Evolutionary conservation across 805 yeast species (phyloP).

Genomic region (Barnettozyma sp.): DNA sequence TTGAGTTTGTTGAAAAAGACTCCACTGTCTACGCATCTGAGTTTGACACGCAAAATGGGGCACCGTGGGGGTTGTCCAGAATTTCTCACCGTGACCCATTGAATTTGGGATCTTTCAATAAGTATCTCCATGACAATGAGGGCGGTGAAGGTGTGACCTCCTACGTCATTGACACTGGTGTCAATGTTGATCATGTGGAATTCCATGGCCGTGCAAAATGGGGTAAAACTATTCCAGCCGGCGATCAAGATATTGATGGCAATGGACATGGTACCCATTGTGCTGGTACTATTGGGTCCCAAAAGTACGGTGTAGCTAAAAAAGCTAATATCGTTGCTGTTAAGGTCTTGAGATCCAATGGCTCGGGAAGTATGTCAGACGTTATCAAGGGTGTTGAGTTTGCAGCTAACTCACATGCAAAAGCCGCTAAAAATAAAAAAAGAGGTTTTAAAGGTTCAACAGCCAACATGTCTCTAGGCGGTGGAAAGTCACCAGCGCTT

Average conservation of each 20-base stretch:
- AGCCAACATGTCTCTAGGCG: conserved; percentile 92
- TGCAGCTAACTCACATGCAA: conserved; percentile 67
- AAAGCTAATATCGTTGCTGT: conserved; percentile 73
- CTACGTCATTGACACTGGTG: conserved; percentile 87
- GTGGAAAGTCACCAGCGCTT: conserved; percentile 83
- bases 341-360: conserved; percentile 75
- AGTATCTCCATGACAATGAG: conserved; percentile 61
- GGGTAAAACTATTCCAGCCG: conserved; percentile 77
- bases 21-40: conserved; percentile 60
- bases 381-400: conserved; percentile 80
- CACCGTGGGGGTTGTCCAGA: conserved; percentile 94
- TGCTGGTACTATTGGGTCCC: conserved; percentile 91
- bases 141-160: conserved; percentile 84
- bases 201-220: conserved; percentile 79
- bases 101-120: conserved; percentile 62
- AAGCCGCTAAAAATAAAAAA: conserved; percentile 42
- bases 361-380: conserved; percentile 79
- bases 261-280: conserved; percentile 96
- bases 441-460: conserved; percentile 78
- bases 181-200: conserved; percentile 66
- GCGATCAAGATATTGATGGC: conserved; percentile 68
- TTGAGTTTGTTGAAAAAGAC: conserved; percentile 69
- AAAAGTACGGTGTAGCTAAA: conserved; percentile 78
- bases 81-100: conserved; percentile 74
- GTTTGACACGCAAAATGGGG: conserved; percentile 66